Evolutionary conservation across 306 rosid genomes (phyloP).

Genomic region (Pueraria montana): DNA sequence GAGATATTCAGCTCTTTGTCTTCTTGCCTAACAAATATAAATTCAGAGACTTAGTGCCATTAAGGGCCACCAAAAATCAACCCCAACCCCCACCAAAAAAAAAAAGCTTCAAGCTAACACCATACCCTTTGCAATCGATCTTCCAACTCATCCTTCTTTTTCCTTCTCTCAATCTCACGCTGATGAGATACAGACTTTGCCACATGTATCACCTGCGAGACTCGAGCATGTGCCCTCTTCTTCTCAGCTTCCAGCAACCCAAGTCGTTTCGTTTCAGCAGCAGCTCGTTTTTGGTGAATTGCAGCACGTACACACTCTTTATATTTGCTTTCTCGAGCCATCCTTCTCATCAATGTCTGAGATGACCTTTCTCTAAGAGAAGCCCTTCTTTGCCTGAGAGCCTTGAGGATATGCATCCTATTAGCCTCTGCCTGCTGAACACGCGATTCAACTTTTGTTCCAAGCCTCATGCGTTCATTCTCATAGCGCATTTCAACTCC

Average conservation of each 20-base stretch:
- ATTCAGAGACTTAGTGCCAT: constrained; percentile 23
- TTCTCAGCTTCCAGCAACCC: constrained; percentile 88
- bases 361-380: constrained; percentile 88
- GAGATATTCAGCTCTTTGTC: constrained; percentile 89
- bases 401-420: constrained; percentile 85
- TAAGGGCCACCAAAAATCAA: constrained; percentile 1
- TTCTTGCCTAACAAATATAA: constrained; percentile 73
- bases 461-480: constrained; percentile 77
- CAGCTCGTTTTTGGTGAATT: constrained; percentile 83
- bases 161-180: constrained; percentile 91
- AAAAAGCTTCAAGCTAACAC: constrained; percentile 23
- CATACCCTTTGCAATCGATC: constrained; percentile 91
- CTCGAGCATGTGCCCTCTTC: constrained; percentile 81
- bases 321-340: constrained; percentile 84
- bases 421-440: constrained; percentile 92
- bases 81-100: background rate
- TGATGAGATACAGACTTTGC: constrained; percentile 85
- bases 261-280: constrained; percentile 89
- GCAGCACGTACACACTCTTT: constrained; percentile 93
- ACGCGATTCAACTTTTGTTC: constrained; percentile 82
- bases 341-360: constrained; percentile 78
- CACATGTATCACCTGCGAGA: constrained; percentile 76
- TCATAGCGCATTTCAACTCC: constrained; percentile 78
- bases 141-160: constrained; percentile 83
- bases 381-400: constrained; percentile 87